These are phyloP conservation scores for Helminthosporium solani DNA, from an alignment of 2,329 filamentous ascomycete genomes.

Conservation along the genomic window DNA sequence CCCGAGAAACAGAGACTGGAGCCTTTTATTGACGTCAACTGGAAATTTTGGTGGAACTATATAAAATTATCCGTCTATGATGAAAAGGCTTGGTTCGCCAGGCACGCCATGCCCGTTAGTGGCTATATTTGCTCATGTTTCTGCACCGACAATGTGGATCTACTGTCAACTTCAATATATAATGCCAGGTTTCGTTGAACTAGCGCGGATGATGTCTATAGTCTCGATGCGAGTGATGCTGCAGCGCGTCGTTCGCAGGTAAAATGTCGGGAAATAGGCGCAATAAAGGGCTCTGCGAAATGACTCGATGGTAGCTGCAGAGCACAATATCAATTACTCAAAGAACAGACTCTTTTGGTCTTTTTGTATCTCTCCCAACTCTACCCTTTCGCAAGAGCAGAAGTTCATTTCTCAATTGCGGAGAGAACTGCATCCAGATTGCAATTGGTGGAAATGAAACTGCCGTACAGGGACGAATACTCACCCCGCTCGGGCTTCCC, in stretches of 20 bases:
- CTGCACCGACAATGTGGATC: not conserved
- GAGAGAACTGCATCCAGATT: not conserved
- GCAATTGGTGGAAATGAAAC: conserved; percentile 8
- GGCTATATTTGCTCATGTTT: not conserved
- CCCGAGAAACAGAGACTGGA: not conserved
- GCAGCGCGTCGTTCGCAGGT: too few relatives aligned
- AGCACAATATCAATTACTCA: too few relatives aligned
- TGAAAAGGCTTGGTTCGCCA: not conserved
- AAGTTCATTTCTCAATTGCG: conserved; percentile 1
- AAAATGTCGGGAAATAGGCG: too few relatives aligned
- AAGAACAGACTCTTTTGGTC: too few relatives aligned
- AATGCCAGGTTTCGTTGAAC: not conserved
- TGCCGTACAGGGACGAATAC: not conserved
- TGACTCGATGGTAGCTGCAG: too few relatives aligned
- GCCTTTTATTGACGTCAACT: not conserved
- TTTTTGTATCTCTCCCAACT: too few relatives aligned
- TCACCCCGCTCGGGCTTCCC: conserved; percentile 6
- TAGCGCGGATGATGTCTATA: not conserved
- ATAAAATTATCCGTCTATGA: conserved; percentile 1
- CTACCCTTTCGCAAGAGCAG: too few relatives aligned
- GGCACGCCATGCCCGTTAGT: not conserved
- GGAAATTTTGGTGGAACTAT: not conserved
- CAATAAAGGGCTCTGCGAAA: too few relatives aligned
- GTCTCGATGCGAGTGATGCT: not conserved
- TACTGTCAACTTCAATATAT: not conserved